A percentile compares a stretch with the other conserved stretches of the same genome.
Conservation (phyloP, 208 protist genomes). For the Sergeia podlipaevii region DNA sequence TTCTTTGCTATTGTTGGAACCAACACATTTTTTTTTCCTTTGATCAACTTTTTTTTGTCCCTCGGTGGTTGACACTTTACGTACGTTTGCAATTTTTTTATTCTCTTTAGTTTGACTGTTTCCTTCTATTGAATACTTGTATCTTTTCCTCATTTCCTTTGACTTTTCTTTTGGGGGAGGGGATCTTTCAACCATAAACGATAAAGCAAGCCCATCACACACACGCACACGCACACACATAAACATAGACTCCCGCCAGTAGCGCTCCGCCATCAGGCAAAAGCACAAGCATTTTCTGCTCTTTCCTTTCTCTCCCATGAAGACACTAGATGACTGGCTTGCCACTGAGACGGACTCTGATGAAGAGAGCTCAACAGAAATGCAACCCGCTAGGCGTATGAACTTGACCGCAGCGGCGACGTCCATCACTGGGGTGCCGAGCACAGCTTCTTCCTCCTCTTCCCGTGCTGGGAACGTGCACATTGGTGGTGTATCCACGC, state of each 20-base stretch:
- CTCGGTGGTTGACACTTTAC: too few species aligned
- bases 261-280: too few species aligned
- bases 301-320: slow-evolving; percentile 27
- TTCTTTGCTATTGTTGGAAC: too few species aligned
- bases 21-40: too few species aligned
- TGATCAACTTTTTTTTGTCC: too few species aligned
- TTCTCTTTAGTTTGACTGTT: too few species aligned
- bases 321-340: slow-evolving; percentile 67
- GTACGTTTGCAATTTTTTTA: too few species aligned
- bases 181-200: not conserved
- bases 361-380: slow-evolving; percentile 17
- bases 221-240: slow-evolving; percentile 4
- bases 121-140: too few species aligned
- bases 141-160: too few species aligned
- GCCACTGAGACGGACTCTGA: slow-evolving; percentile 19
- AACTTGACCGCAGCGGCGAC: not conserved
- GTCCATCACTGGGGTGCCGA: not conserved
- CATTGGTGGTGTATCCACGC: too few species aligned
- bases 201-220: slow-evolving; percentile 1
- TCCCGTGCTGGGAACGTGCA: too few species aligned
- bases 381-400: not conserved
- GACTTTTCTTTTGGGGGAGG: too few species aligned
- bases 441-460: not conserved
- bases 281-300: slow-evolving; percentile 3
- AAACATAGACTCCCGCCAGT: slow-evolving; percentile 7